Evolutionary conservation across 371 early-diverging fungal genomes (phyloP), one percentile per base, ranked within the genome.

Genomic region (Quaeritorhiza haematococci): DNA sequence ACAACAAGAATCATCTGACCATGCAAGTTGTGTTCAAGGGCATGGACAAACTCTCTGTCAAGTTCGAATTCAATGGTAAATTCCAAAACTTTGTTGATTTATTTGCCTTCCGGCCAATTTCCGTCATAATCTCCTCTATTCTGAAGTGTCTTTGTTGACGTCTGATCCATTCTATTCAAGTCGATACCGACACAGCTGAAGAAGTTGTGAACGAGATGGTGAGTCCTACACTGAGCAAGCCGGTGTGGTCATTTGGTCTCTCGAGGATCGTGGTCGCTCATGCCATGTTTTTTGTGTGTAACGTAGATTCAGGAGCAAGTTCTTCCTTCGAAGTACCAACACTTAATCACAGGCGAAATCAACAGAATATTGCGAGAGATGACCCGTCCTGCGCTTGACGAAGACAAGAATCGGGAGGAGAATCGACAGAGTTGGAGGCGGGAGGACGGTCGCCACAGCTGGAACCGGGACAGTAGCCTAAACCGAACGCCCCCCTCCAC

Each of bases 181-280:
- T 84, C 6, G 85, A 89, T 34, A 84, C 81, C 5, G 95, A 94
- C 58, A 93, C 93, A 4, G 91, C 93, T 1, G 93, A 92, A 55
- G 86, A 87, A 60, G 92, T 94, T 6, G 90, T 91, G 7, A 84
- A 82, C 35, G 95, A 94, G 69, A 93, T 94, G 92, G 87, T 73
- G 51, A 13, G 49, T 27, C 27, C 17, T 30, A 5, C 21, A 10
- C 13, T 27, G 6, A n/a, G n/a, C n/a, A n/a, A 6, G 5, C 7
- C 50, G 5, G 8, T 5, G 32, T 21, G 23, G 8, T 13, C 29
- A 30, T 32, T 49, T 5, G n/a, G 8, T 10, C 4, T 13, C 24
- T 47, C 50, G 21, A 23, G 8, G 43, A 17, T n/a, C 38, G 19
- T 13, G 19, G 10, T 13, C 13, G 38, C 13, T 38, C 13, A 38